A percentile compares a stretch with the other conserved stretches of the same genome.
Conservation (phyloP, 1,284 basidiomycete genomes). For the Coniophora puteana region DNA sequence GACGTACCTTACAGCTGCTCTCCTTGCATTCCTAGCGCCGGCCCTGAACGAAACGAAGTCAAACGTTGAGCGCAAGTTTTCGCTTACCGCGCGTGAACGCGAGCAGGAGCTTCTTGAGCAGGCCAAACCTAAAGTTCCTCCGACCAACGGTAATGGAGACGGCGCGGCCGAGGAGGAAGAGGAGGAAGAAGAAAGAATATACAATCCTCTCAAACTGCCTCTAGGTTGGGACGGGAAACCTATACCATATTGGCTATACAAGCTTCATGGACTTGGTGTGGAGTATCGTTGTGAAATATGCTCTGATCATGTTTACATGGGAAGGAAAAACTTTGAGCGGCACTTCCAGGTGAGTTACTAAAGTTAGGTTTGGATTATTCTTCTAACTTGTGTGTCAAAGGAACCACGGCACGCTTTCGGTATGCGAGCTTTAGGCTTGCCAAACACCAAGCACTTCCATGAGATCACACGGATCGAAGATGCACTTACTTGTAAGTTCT, state of each 20-base stretch:
- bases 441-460: conserved; percentile 98
- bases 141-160: conserved; percentile 43
- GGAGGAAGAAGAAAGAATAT: conserved; percentile 92
- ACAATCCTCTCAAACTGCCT: conserved; percentile 97
- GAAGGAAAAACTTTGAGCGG: conserved; percentile 91
- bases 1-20: conserved; percentile 66
- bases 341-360: conserved; percentile 70
- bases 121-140: conserved; percentile 63
- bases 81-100: conserved; percentile 93
- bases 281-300: conserved; percentile 99
- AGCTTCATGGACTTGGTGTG: conserved; percentile 94
- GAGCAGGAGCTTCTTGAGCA: conserved; percentile 91
- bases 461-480: conserved; percentile 98
- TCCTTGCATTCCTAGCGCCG: conserved; percentile 65
- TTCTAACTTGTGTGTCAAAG: conserved; percentile 34
- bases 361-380: conserved; percentile 6
- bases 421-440: conserved; percentile 95
- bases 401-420: conserved; percentile 97
- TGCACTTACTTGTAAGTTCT: conserved; percentile 79
- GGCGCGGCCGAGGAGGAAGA: conserved; percentile 72
- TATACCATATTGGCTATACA: conserved; percentile 99
- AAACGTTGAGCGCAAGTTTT: conserved; percentile 95
- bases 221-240: conserved; percentile 98
- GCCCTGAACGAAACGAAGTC: conserved; percentile 86
- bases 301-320: conserved; percentile 94